These are phyloP conservation scores for Ammopiptanthus mongolicus DNA, from an alignment of 306 rosid species.

Conservation along the genomic window DNA sequence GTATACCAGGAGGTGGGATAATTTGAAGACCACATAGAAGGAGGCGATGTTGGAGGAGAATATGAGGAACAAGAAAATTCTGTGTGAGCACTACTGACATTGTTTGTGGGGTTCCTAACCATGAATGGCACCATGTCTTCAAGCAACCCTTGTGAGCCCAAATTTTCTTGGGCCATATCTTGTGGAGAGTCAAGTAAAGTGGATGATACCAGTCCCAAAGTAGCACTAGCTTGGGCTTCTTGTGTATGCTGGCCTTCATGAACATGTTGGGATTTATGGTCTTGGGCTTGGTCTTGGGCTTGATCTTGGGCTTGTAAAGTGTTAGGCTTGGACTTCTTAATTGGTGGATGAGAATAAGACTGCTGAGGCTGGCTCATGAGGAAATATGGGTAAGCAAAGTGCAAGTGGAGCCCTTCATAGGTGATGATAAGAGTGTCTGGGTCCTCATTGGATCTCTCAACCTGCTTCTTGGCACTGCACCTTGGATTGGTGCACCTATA, in stretches of 20 bases:
- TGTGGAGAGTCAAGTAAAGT: constrained; percentile 2
- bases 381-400: constrained; percentile 73
- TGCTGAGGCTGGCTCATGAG: constrained; percentile 34
- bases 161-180: constrained; percentile 26
- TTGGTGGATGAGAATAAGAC: constrained; percentile 24
- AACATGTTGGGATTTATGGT: neutral
- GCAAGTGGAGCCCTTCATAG: constrained; percentile 89
- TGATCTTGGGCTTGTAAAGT: constrained; percentile 31
- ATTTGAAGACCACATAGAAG: constrained; percentile 37
- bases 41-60: constrained; percentile 46
- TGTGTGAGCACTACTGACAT: constrained; percentile 22
- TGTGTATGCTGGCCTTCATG: constrained; percentile 1
- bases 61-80: constrained; percentile 36
- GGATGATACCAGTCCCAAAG: neutral
- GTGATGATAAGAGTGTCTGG: constrained; percentile 73
- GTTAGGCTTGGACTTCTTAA: constrained; percentile 51
- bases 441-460: constrained; percentile 78
- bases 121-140: constrained; percentile 82
- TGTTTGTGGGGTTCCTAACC: constrained; percentile 62
- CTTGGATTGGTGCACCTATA: constrained; percentile 89
- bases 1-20: constrained; percentile 25
- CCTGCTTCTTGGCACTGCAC: constrained; percentile 90
- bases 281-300: constrained; percentile 25
- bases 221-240: constrained; percentile 1
- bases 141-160: constrained; percentile 69